Conservation (phyloP, 2,329 filamentous ascomycete species). For the Microascus cirrosus region DNA sequence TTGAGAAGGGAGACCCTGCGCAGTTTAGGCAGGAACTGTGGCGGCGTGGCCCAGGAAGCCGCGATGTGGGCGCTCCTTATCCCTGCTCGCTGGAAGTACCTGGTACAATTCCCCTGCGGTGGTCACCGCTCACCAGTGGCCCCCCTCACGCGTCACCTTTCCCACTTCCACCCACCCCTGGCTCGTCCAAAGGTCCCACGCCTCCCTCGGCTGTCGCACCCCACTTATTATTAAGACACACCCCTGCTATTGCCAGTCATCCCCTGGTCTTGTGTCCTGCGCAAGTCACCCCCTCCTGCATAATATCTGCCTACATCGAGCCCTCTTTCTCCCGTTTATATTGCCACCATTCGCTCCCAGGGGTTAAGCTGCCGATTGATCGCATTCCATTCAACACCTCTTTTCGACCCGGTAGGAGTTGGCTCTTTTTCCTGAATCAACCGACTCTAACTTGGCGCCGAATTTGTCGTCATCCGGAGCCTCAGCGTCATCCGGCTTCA, state of each 20-base stretch:
- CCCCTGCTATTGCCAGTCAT: conserved; percentile 1
- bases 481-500: background rate
- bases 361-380: background rate
- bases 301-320: conserved; percentile 3
- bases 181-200: background rate
- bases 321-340: conserved; percentile 3
- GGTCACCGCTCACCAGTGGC: background rate
- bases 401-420: background rate
- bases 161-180: conserved; percentile 1
- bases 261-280: background rate
- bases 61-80: background rate
- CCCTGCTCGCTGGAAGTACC: background rate
- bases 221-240: background rate
- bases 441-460: background rate
- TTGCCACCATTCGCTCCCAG: background rate
- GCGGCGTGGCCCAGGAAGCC: background rate
- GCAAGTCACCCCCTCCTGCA: conserved; percentile 2
- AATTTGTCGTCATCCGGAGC: background rate
- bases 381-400: background rate
- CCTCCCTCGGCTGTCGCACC: background rate
- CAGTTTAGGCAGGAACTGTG: background rate
- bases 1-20: too few relatives aligned
- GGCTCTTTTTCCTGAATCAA: background rate
- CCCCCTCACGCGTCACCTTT: background rate
- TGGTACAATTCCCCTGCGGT: background rate